Evolutionary conservation across 2,329 filamentous ascomycete genomes (phyloP).

Genomic region (Fulvia fulva): DNA sequence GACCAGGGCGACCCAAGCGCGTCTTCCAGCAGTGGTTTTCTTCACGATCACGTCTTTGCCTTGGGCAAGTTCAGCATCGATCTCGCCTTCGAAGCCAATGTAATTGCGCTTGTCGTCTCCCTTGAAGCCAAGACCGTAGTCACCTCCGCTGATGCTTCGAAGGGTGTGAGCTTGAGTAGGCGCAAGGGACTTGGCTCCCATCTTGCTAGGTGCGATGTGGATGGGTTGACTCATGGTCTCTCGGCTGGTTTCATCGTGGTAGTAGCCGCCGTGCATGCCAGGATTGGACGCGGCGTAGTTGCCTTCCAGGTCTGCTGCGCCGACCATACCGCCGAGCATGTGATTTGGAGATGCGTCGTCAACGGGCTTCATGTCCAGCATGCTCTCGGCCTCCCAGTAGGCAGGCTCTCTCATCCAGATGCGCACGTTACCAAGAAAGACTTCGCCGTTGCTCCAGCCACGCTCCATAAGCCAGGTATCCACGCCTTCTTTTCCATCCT

Average conservation of each 20-base stretch:
- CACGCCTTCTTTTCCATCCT: constrained; percentile 85
- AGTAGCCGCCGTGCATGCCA: constrained; percentile 38
- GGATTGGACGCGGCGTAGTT: constrained; percentile 63
- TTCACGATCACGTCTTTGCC: constrained; percentile 72
- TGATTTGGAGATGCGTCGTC: constrained; percentile 37
- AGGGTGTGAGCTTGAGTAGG: constrained; percentile 61
- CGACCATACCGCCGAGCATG: constrained; percentile 50
- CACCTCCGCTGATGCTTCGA: constrained; percentile 53
- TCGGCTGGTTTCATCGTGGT: constrained; percentile 56
- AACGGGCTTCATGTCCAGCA: constrained; percentile 81
- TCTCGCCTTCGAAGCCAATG: constrained; percentile 64
- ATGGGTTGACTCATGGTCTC: constrained; percentile 60
- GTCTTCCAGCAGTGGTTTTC: constrained; percentile 59
- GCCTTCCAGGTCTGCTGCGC: constrained; percentile 61
- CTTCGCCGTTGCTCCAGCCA: constrained; percentile 97
- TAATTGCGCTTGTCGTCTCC: constrained; percentile 74
- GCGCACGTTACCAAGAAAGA: constrained; percentile 82
- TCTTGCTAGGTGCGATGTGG: constrained; percentile 43
- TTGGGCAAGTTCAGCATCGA: constrained; percentile 75
- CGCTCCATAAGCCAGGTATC: constrained; percentile 92
- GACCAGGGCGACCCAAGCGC: constrained; percentile 74
- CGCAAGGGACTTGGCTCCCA: constrained; percentile 41
- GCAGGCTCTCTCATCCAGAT: constrained; percentile 92
- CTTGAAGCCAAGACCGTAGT: constrained; percentile 85
- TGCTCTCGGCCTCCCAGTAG: constrained; percentile 97